A percentile compares a stretch with the other conserved stretches of the same genome.
These are phyloP conservation scores for Aspergillus wentii DNA, from an alignment of 495 filamentous ascomycete species.

Conservation along the genomic window DNA sequence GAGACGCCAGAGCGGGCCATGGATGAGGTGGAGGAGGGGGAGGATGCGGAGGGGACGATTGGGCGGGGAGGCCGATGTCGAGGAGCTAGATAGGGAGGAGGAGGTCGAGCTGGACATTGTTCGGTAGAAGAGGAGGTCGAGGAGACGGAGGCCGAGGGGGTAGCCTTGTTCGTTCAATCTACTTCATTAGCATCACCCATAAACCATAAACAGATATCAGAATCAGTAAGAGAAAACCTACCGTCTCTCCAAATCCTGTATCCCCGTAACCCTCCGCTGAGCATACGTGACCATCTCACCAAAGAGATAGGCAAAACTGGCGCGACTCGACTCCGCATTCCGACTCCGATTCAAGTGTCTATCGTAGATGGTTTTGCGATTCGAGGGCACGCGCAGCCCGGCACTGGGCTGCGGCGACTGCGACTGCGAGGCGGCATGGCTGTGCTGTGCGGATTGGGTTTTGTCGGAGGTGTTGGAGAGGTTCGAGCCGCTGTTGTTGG, in stretches of 20 bases:
- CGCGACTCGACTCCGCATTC: conserved; percentile 80
- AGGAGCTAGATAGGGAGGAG: conserved; percentile 81
- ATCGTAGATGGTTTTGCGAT: conserved; percentile 97
- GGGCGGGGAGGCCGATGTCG: conserved; percentile 56
- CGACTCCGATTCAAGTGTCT: conserved; percentile 85
- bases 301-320: conserved; percentile 94
- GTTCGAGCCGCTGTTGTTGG: conserved; percentile 23
- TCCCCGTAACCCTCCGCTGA: conserved; percentile 81
- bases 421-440: background rate
- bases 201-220: conserved; percentile 1
- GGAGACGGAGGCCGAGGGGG: conserved; percentile 86
- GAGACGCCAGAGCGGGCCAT: conserved; percentile 82
- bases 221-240: conserved; percentile 27
- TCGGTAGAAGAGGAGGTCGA: conserved; percentile 84
- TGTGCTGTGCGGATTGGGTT: too few species aligned
- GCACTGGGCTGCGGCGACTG: conserved; percentile 29
- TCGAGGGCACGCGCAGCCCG: conserved; percentile 89
- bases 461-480: conserved; percentile 22
- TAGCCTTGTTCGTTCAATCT: conserved; percentile 95
- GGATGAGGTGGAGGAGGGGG: conserved; percentile 89
- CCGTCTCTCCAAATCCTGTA: conserved; percentile 91
- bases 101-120: conserved; percentile 56
- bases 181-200: conserved; percentile 1
- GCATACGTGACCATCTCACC: conserved; percentile 96
- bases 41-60: conserved; percentile 84